Conservation (phyloP, 257 asterid species). For the Solanum virginianum region DNA sequence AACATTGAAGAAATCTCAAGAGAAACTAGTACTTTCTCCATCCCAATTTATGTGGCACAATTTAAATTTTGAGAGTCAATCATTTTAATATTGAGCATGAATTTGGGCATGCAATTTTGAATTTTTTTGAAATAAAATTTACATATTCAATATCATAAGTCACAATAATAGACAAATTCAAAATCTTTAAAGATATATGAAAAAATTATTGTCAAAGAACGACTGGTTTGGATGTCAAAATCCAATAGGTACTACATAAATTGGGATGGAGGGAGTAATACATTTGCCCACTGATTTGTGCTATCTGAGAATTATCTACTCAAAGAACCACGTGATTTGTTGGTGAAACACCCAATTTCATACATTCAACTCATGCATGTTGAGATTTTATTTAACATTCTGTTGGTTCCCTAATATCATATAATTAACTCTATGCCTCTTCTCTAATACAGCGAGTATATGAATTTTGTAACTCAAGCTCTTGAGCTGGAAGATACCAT, state of each 20-base stretch:
- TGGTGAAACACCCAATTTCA: background rate
- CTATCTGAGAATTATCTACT: background rate
- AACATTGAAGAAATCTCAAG: too few relatives aligned
- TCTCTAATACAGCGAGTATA: conserved; percentile 52
- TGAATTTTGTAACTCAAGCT: conserved; percentile 53
- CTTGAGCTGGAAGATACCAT: conserved; percentile 74
- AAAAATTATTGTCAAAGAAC: background rate
- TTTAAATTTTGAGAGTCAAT: background rate
- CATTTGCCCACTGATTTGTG: background rate
- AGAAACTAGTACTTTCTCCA: background rate
- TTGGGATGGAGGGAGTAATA: background rate
- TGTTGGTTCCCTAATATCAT: background rate
- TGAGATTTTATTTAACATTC: background rate
- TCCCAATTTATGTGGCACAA: background rate
- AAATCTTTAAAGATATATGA: background rate
- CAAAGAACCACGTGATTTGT: background rate
- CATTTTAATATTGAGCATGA: background rate
- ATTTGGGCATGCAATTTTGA: background rate
- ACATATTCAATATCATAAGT: background rate
- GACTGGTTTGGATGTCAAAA: background rate
- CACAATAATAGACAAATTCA: background rate
- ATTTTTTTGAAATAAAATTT: background rate
- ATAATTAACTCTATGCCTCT: background rate
- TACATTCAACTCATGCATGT: background rate
- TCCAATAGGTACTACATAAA: background rate